Conservation (phyloP, 495 filamentous ascomycete species). For the Pseudoneurospora amorphoporcata region DNA sequence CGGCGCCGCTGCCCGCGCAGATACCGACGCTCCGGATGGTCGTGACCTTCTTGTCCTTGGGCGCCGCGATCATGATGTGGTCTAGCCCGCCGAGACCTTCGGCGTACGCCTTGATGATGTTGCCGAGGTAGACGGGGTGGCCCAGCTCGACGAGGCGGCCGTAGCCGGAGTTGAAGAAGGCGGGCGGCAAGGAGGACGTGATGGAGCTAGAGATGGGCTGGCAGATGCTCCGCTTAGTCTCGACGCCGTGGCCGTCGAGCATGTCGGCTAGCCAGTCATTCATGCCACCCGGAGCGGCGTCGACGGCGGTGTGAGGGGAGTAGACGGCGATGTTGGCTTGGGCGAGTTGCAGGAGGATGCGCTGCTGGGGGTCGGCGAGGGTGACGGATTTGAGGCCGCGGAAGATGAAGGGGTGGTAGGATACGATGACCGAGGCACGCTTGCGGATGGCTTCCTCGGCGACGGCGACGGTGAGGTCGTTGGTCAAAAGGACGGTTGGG, state of each 20-base stretch:
- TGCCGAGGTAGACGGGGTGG: constrained; percentile 45
- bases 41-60: constrained; percentile 11
- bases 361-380: constrained; percentile 74
- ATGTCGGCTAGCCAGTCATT: constrained; percentile 95
- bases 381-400: constrained; percentile 79
- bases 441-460: constrained; percentile 79
- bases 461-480: constrained; percentile 84
- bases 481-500: constrained; percentile 61
- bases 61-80: constrained; percentile 33
- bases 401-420: constrained; percentile 97
- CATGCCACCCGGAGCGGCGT: constrained; percentile 76
- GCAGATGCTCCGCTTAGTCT: constrained; percentile 23
- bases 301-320: constrained; percentile 87
- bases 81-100: constrained; percentile 24
- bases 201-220: constrained; percentile 26
- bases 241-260: constrained; percentile 29
- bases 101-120: constrained; percentile 46
- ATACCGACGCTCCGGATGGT: constrained; percentile 39
- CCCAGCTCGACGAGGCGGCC: constrained; percentile 61
- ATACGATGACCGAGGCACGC: constrained; percentile 66
- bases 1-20: constrained; percentile 76
- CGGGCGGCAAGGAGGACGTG: constrained; percentile 24
- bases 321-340: constrained; percentile 90
- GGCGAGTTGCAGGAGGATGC: constrained; percentile 69
- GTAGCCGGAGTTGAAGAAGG: constrained; percentile 62